A percentile compares a stretch with the other conserved stretches of the same genome.
Evolutionary conservation across 345 rosid species (phyloP).

Genomic region (Physaria fendleri): DNA sequence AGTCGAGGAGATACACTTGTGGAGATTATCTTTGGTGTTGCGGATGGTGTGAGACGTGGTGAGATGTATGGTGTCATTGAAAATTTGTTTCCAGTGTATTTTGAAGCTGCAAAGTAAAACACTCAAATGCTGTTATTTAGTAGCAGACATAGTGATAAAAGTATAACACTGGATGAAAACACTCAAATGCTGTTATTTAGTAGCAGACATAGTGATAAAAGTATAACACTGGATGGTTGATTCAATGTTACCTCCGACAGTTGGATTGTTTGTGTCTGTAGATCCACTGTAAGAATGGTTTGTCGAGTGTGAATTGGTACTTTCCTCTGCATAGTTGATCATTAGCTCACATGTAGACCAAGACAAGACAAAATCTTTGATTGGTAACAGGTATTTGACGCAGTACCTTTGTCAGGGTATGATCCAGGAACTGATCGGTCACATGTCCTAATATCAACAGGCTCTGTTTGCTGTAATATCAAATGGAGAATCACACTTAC

Average conservation of each 20-base stretch:
- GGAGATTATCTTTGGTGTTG: slow-evolving; percentile 79
- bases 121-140: not conserved
- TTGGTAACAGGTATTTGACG: not conserved
- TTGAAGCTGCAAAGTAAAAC: slow-evolving; percentile 36
- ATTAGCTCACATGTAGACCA: not conserved
- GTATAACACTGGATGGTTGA: not conserved
- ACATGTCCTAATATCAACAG: slow-evolving; percentile 70
- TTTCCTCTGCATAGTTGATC: slow-evolving; percentile 40
- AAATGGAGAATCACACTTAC: not conserved
- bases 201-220: not conserved
- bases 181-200: not conserved
- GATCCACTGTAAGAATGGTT: slow-evolving; percentile 39
- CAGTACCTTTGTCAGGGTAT: slow-evolving; percentile 51
- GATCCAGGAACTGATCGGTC: slow-evolving; percentile 59
- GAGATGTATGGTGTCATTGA: slow-evolving; percentile 78
- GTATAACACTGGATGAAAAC: not conserved
- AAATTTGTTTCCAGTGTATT: slow-evolving; percentile 48
- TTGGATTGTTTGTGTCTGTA: slow-evolving; percentile 33
- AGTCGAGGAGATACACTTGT: slow-evolving; percentile 63
- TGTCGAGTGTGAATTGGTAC: slow-evolving; percentile 31
- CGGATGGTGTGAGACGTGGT: slow-evolving; percentile 74
- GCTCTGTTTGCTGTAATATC: slow-evolving; percentile 47
- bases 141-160: not conserved
- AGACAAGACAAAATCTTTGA: not conserved
- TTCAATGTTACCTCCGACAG: slow-evolving; percentile 49